Base-by-base conservation (phyloP, 306 rosid species). In the Acacia acuminata region DNA sequence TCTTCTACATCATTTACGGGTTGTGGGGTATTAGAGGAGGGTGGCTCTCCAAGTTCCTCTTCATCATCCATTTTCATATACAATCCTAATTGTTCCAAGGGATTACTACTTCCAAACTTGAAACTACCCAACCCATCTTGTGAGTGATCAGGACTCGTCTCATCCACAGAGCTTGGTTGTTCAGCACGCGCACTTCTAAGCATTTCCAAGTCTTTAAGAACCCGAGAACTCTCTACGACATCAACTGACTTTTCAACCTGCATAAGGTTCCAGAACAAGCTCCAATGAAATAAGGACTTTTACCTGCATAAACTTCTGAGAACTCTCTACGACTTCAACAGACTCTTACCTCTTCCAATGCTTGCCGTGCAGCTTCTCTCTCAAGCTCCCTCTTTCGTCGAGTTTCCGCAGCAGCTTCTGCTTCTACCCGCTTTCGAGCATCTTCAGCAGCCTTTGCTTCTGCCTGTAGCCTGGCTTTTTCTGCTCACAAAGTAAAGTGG, bases 391-490 rank as follows among this genome's bases (percentile, higher is more conserved):
- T 90, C 90, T 92, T 88, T 76, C 89, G 81, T 79, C 82, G 88
- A 69, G 92, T 90, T 88, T 94, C 95, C 5, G 94, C 94, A 36
- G 90, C 92, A 67, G 91, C 96, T 90, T 91, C 92, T 19, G 82
- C 98, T 68, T 91, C 94, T 24, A 88, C 92, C 78, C 12, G 85
- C 83, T 73, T 88, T 85, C 85, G 89, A 61, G 97, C 97, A 56
- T 92, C 95, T 86, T 89, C 93, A 17, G 98, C 98, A 50, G 98
- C 97, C 83, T 89, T 88, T 10, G 94, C 98, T 92, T 92, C 97
- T 71, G 97, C 94, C 88, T 84, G 92, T 76, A 92, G 77, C 86
- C 94, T 89, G 0, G 97, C 95, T 85, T 89, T 94, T 87, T 92
- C 98, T 94, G 89, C 75, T 79, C 81, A 48, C 19, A 61, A 30